Evolutionary conservation across 169 alveolate species (phyloP).

Genomic region (Cryptosporidium muris): DNA sequence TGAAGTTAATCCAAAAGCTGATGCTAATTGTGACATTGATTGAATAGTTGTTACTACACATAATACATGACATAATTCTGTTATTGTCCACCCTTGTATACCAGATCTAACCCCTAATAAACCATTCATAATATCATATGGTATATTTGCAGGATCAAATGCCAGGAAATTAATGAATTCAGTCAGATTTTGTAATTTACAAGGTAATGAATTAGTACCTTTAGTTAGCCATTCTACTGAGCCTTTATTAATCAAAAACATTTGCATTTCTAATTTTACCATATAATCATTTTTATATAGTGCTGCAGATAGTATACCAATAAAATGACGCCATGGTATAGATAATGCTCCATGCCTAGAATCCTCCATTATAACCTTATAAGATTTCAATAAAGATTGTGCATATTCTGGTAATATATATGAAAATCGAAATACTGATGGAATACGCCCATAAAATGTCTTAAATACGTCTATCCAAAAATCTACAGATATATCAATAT

Average conservation of each 20-base stretch:
- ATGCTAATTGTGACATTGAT: slow-evolving; percentile 41
- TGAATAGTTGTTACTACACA: slow-evolving; percentile 58
- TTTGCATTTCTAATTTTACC: slow-evolving; percentile 52
- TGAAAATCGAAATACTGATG: slow-evolving; percentile 29
- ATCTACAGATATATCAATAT: background rate
- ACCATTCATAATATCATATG: slow-evolving; percentile 19
- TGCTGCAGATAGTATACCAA: slow-evolving; percentile 44
- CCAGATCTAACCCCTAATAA: slow-evolving; percentile 16
- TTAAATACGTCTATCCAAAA: slow-evolving; percentile 37
- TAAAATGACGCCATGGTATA: slow-evolving; percentile 33
- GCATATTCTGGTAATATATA: slow-evolving; percentile 60
- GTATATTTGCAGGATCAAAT: slow-evolving; percentile 28
- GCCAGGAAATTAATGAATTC: slow-evolving; percentile 35
- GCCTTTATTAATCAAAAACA: slow-evolving; percentile 58
- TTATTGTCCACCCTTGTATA: slow-evolving; percentile 59
- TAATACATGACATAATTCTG: slow-evolving; percentile 41
- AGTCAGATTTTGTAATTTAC: background rate
- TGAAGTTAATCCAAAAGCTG: slow-evolving; percentile 44
- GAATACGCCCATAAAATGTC: slow-evolving; percentile 48
- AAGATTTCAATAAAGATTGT: slow-evolving; percentile 22
- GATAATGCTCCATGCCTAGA: slow-evolving; percentile 18
- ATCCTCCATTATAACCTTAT: slow-evolving; percentile 37
- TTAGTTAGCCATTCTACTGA: slow-evolving; percentile 58
- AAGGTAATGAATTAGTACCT: slow-evolving; percentile 11
- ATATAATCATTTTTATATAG: slow-evolving; percentile 39